These are phyloP conservation scores for Cicer cuneatum DNA, from an alignment of 306 rosid genomes.

Conservation along the genomic window DNA sequence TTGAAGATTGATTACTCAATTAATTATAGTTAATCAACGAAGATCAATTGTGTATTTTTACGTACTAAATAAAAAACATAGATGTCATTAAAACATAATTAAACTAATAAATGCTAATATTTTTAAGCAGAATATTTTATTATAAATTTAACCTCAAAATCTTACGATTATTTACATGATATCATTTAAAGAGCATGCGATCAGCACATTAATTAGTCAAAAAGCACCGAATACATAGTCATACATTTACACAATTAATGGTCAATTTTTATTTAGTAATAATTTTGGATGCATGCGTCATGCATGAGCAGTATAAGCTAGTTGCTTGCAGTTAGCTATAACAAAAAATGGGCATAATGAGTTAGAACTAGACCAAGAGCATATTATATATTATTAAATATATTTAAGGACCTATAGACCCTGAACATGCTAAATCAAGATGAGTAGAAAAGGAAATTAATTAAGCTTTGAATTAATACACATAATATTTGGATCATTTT, in stretches of 20 bases:
- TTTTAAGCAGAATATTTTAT: too few species aligned
- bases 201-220: constrained; percentile 18
- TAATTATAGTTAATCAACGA: too few species aligned
- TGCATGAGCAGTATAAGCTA: constrained; percentile 19
- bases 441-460: constrained; percentile 29
- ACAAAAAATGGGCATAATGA: constrained; percentile 9
- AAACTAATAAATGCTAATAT: too few species aligned
- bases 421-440: constrained; percentile 9
- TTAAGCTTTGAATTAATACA: constrained; percentile 16
- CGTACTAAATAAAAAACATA: too few species aligned
- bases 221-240: background rate
- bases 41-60: too few species aligned
- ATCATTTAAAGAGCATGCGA: background rate
- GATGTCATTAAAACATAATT: too few species aligned
- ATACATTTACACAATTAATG: too few species aligned
- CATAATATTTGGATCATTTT: constrained; percentile 43
- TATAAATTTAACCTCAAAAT: too few species aligned
- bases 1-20: too few species aligned
- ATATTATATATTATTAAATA: constrained; percentile 23
- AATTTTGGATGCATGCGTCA: background rate
- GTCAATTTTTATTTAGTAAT: too few species aligned
- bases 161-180: too few species aligned
- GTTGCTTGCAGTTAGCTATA: constrained; percentile 14
- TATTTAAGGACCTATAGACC: constrained; percentile 36
- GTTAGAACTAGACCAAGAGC: constrained; percentile 21